These are phyloP conservation scores for Cryphonectria naterciae DNA, from an alignment of 2,329 filamentous ascomycete genomes.

Conservation along the genomic window DNA sequence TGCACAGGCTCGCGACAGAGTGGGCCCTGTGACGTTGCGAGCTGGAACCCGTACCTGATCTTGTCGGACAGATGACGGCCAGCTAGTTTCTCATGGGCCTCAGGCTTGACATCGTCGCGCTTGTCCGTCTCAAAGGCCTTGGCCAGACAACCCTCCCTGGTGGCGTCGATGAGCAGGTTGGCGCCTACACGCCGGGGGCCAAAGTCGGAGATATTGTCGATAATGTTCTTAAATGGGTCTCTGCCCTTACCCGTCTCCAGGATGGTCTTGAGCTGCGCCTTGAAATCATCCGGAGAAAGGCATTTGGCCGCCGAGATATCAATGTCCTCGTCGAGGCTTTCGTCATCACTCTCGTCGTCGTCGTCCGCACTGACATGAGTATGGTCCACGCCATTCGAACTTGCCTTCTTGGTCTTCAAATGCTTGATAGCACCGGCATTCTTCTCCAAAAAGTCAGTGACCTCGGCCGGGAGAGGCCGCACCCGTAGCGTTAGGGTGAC, in stretches of 20 bases:
- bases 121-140: slow-evolving; percentile 63
- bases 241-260: slow-evolving; percentile 75
- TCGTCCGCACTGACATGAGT: slow-evolving; percentile 48
- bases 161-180: slow-evolving; percentile 87
- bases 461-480: slow-evolving; percentile 73
- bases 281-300: slow-evolving; percentile 77
- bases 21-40: slow-evolving; percentile 85
- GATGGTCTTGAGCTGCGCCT: slow-evolving; percentile 67
- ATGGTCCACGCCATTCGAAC: slow-evolving; percentile 41
- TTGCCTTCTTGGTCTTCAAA: slow-evolving; percentile 64
- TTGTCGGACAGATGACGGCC: slow-evolving; percentile 83
- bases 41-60: slow-evolving; percentile 90
- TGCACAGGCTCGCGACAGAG: slow-evolving; percentile 93
- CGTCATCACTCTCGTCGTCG: slow-evolving; percentile 43
- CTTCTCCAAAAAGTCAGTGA: slow-evolving; percentile 84
- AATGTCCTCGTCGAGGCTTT: slow-evolving; percentile 54
- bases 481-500: slow-evolving; percentile 77
- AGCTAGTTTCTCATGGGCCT: slow-evolving; percentile 55
- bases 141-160: slow-evolving; percentile 70
- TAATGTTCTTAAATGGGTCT: slow-evolving; percentile 75
- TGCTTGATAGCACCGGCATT: slow-evolving; percentile 78
- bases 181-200: slow-evolving; percentile 84
- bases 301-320: slow-evolving; percentile 63
- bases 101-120: slow-evolving; percentile 39
- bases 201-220: slow-evolving; percentile 87